Base-by-base conservation (phyloP, 2,329 filamentous ascomycete genomes). In the Clarireedia monteithiana region DNA sequence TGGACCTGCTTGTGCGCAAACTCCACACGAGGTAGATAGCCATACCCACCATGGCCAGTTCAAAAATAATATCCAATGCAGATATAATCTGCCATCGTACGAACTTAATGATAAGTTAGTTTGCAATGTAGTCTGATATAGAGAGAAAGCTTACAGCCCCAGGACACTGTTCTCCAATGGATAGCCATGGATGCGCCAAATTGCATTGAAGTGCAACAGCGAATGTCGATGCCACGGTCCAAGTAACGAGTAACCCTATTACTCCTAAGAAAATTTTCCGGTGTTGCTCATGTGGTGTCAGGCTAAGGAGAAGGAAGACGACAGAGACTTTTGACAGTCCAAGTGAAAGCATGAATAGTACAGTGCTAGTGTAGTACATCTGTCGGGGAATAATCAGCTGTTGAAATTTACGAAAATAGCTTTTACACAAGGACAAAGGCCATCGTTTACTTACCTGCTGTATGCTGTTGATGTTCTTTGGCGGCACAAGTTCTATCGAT, bases 251-350 rank as follows among this genome's bases (percentile, higher is more conserved):
- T 5, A 59, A 66, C 10, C 40, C 44, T 30, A 60, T 44, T 4
- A 48, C 49, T 9, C n/a, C 26, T 9, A 39, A 23, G 3, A 77
- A 64, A 7, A 71, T 69, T 2, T 60, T 62, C 59, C 67, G 69
- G 59, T 78, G 75, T 10, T 59, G 62, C 54, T 70, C 69, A 26
- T 73, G 69, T 2, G 74, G 74, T 3, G 74, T 75, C n/a, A 78
- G 66, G 7, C 74, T 74, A 24, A 74, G 65, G 48, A 75, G 71
- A 9, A 77, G 71, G 9, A 73, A 67, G 10, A 72, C 67, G 40
- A 76, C 69, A 6, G 72, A 72, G 49, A 66, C 65, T 58, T 77
- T 77, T 5, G 74, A 74, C 17, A 75, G 66, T 55, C 72, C 74
- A 20, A 76, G 60, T 1, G 68, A 63, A 44, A 74, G 39, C 36